Conservation (phyloP, 345 rosid genomes). For the Adansonia digitata region DNA sequence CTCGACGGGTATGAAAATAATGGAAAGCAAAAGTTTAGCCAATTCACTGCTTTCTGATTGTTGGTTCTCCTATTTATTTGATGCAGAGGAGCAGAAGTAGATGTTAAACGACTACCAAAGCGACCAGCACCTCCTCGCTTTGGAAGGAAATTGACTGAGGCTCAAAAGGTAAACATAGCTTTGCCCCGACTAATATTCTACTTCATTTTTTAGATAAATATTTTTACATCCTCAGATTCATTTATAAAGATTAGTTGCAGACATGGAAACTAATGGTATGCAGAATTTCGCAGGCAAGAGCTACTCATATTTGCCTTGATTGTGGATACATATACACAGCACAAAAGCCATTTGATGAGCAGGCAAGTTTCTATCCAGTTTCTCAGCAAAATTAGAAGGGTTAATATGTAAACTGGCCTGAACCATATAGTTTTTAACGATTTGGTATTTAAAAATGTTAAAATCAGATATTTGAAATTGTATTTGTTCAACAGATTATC, state of each 20-base stretch:
- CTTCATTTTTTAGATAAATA: neutral
- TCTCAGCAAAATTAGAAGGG: neutral
- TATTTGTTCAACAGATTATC: no score
- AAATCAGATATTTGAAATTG: no score
- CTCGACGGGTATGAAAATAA: no score
- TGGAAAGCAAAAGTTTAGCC: no score
- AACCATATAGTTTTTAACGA: no score
- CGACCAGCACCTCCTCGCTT: constrained; percentile 98
- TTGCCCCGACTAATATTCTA: neutral
- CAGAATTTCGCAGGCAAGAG: constrained; percentile 58
- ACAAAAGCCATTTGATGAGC: constrained; percentile 82
- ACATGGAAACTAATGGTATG: neutral
- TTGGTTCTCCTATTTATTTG: neutral
- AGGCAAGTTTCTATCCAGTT: constrained; percentile 40
- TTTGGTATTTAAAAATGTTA: no score
- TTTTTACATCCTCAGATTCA: neutral
- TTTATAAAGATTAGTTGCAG: no score
- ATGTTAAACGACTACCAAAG: constrained; percentile 78
- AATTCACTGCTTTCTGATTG: no score
- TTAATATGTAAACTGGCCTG: no score
- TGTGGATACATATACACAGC: constrained; percentile 87
- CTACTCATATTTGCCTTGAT: constrained; percentile 93
- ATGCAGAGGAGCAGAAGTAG: constrained; percentile 80
- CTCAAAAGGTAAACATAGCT: constrained; percentile 33
- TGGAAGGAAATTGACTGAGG: constrained; percentile 83